Evolutionary conservation across 2,329 filamentous ascomycete genomes (phyloP), one percentile per base, ranked within the genome.

Genomic region (Fonsecaea pedrosoi): DNA sequence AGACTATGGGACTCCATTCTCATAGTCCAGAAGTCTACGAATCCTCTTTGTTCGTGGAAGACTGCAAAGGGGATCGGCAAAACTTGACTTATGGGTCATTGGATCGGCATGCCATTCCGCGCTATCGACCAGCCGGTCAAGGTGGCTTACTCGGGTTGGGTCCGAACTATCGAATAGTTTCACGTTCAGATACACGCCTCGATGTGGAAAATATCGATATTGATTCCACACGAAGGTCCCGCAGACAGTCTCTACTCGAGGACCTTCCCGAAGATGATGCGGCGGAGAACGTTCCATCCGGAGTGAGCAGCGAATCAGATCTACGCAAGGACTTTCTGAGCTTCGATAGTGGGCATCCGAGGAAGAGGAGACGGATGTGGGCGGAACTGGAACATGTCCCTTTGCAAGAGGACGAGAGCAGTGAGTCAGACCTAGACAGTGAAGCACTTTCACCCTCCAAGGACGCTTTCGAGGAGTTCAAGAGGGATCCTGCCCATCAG

Each of bases 51-150:
- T 70, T 70, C 54, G 40, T 66, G 9, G 57, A 64, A 57, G 94
- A 98, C 77, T 87, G 82, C 50, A 88, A 87, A 74, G 94, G 94
- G 0, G 94, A 98, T 73, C 81, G 84, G 4, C 84, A 92, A 56
- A 92, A 95, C 70, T 77, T 90, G 54, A 85, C 85, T 32, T 97
- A 94, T 76, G 92, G 91, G 1, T 85, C 86, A 34, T 84, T 91
- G 45, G 88, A 97, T 75, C 87, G 86, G 40, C 91, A 90, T 70
- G 86, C 85, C 62, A 80, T 96, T 10, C 92, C 93, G 0, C 73
- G 79, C 2, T 97, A 96, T 75, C 84, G 84, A 68, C 88, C 92
- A 5, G 81, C 81, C 68, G 91, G 92, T 13, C 35, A 59, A 21
- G 92, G 92, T 2, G 84, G 83, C 65, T 81, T 97, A 0, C 77